phyloP scores from a whole-genome alignment of 2,329 filamentous ascomycete species.

The Thielaviopsis populi region DNA sequence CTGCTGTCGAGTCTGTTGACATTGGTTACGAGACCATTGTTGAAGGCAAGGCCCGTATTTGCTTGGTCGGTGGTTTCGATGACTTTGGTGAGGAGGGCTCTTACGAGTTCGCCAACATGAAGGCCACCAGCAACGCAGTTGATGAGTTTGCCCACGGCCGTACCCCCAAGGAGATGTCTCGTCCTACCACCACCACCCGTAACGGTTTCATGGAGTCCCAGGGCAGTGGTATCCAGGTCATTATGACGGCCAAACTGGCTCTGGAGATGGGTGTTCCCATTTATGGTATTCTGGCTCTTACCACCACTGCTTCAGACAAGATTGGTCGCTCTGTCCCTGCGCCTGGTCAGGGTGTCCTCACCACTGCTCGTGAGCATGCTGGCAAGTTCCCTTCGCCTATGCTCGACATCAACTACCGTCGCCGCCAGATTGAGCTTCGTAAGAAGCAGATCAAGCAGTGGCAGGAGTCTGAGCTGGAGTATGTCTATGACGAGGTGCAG shows the following conservation, averaged over 20 bases:
- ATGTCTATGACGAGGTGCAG: slow-evolving; percentile 78
- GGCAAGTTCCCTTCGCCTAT: slow-evolving; percentile 91
- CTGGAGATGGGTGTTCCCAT: slow-evolving; percentile 98
- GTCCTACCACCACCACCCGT: slow-evolving; percentile 88
- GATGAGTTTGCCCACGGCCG: slow-evolving; percentile 92
- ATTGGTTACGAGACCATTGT: slow-evolving; percentile 98
- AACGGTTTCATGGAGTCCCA: slow-evolving; percentile 99
- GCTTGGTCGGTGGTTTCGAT: slow-evolving; percentile 96
- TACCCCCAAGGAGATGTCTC: slow-evolving; percentile 93
- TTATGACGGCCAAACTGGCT: slow-evolving; percentile 93
- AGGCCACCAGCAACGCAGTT: slow-evolving; percentile 94
- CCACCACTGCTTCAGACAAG: slow-evolving; percentile 95
- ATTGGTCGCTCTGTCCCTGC: slow-evolving; percentile 95
- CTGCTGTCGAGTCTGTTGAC: slow-evolving; percentile 90
- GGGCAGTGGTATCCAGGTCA: slow-evolving; percentile 92
- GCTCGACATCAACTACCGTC: slow-evolving; percentile 93
- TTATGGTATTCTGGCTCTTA: slow-evolving; percentile 84
- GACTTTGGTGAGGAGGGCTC: slow-evolving; percentile 99
- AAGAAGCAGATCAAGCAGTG: slow-evolving; percentile 90
- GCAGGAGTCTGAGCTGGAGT: slow-evolving; percentile 90
- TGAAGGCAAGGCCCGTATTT: slow-evolving; percentile 93
- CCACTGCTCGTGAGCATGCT: slow-evolving; percentile 77
- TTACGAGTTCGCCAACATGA: slow-evolving; percentile 99
- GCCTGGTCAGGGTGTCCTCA: slow-evolving; percentile 91
- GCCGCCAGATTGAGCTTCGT: slow-evolving; percentile 83